Conservation (phyloP, 192 early-diverging fungal genomes). For the Geranomyces variabilis region DNA sequence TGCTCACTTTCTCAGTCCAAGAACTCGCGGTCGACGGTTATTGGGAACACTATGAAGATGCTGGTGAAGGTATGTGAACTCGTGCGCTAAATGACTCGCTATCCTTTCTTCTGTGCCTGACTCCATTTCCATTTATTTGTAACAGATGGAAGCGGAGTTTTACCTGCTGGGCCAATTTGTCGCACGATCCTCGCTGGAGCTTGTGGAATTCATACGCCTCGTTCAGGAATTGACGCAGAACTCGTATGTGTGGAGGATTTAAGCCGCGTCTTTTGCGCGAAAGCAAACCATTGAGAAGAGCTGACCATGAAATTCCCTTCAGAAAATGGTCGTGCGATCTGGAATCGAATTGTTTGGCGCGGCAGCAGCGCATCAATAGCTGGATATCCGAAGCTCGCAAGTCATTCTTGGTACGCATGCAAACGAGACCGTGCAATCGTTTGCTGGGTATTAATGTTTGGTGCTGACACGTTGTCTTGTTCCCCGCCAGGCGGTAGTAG, state of each 20-base stretch:
- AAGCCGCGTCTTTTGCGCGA: no score
- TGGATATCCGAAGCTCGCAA: neutral
- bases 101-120: neutral
- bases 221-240: constrained; percentile 7
- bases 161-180: constrained; percentile 9
- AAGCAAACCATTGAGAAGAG: no score
- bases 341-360: neutral
- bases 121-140: neutral
- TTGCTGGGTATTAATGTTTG: neutral
- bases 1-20: neutral
- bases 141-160: constrained; percentile 23
- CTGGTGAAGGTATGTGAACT: constrained; percentile 10
- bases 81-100: no score
- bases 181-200: neutral
- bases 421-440: neutral
- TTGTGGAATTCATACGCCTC: neutral
- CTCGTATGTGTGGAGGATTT: neutral
- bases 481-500: neutral
- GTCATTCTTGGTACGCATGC: constrained; percentile 13
- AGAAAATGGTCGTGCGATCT: constrained; percentile 1
- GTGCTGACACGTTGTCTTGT: neutral
- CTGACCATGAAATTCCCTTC: neutral
- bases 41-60: neutral
- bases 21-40: neutral
- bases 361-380: neutral